Percentiles rank a stretch among this genome's conserved stretches.
phyloP scores from a whole-genome alignment of 2,329 filamentous ascomycete genomes.

The Colletotrichum musae region DNA sequence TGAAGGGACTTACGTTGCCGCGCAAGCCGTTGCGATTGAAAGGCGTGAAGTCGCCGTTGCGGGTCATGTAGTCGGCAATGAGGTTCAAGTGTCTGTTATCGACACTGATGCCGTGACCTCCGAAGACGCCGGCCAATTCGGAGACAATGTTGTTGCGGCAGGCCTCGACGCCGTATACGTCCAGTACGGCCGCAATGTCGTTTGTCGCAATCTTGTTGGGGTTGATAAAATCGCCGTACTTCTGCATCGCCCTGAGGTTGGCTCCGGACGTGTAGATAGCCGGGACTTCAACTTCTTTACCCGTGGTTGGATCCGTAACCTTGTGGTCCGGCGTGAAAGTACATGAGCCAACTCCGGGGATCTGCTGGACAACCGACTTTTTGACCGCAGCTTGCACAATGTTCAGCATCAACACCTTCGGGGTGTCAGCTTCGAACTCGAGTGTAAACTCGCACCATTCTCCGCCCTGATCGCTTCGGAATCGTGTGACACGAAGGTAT shows the following conservation, averaged over 20 bases:
- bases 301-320: constrained; percentile 61
- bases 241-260: constrained; percentile 92
- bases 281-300: constrained; percentile 63
- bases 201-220: constrained; percentile 91
- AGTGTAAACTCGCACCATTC: constrained; percentile 86
- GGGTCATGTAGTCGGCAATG: constrained; percentile 98
- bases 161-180: constrained; percentile 93
- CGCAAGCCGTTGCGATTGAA: constrained; percentile 94
- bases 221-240: constrained; percentile 87
- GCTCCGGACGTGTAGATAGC: constrained; percentile 86
- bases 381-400: constrained; percentile 87
- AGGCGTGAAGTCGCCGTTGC: constrained; percentile 87
- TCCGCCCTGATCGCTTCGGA: constrained; percentile 85
- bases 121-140: constrained; percentile 89
- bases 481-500: constrained; percentile 78
- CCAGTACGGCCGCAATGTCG: constrained; percentile 88
- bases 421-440: constrained; percentile 83
- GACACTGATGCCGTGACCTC: constrained; percentile 90
- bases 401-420: constrained; percentile 94
- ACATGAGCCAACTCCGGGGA: constrained; percentile 82
- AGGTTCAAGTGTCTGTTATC: constrained; percentile 94
- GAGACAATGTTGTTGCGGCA: constrained; percentile 88
- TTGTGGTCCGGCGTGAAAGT: constrained; percentile 75
- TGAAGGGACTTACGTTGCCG: constrained; percentile 89
- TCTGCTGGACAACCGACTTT: constrained; percentile 88